These are phyloP conservation scores for Lippia alba DNA, from an alignment of 305 asterid genomes.

Conservation along the genomic window DNA sequence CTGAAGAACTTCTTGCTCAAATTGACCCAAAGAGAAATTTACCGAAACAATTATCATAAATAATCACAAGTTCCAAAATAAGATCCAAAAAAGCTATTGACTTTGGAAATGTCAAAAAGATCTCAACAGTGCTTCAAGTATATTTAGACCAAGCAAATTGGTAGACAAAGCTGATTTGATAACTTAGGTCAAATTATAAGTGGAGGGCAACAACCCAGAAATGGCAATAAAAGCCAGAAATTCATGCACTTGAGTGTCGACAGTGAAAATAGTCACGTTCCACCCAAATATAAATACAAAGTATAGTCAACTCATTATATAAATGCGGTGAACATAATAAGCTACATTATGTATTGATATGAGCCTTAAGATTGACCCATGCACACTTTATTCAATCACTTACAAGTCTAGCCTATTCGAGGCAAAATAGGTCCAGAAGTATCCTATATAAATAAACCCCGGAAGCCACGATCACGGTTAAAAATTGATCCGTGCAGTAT, in stretches of 20 bases:
- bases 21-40: background rate
- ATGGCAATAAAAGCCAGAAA: conserved; percentile 27
- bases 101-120: conserved; percentile 6
- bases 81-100: background rate
- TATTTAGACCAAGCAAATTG: conserved; percentile 36
- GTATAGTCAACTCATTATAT: too few species aligned
- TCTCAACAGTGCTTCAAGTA: conserved; percentile 23
- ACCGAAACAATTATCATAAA: background rate
- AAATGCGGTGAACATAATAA: too few species aligned
- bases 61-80: conserved; percentile 3
- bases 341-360: too few species aligned
- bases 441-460: too few species aligned
- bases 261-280: background rate
- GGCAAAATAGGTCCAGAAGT: too few species aligned
- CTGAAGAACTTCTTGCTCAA: background rate
- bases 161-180: conserved; percentile 26
- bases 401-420: too few species aligned
- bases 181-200: conserved; percentile 14
- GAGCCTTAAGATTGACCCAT: too few species aligned
- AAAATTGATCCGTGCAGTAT: too few species aligned
- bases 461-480: too few species aligned
- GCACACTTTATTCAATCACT: too few species aligned
- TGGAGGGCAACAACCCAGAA: conserved; percentile 34
- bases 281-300: too few species aligned
- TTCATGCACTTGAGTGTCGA: conserved; percentile 21